Evolutionary conservation across 208 protist genomes (phyloP), one percentile per base, ranked within the genome.

Genomic region (Acanthamoeba royreba): DNA sequence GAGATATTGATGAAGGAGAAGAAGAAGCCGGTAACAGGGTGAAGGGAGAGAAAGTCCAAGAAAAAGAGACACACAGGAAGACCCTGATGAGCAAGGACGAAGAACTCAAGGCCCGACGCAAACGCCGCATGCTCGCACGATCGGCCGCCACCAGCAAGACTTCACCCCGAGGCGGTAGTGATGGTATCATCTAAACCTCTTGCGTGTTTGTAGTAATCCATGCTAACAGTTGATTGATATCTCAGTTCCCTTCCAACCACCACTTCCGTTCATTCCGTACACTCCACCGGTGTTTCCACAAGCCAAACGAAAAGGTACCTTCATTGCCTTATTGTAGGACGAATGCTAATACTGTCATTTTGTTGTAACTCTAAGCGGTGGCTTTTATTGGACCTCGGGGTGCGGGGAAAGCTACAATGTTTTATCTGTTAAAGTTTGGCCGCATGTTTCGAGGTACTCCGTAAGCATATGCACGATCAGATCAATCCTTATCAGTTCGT

Each of bases 341-440:
- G 4, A 66, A 35, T 17, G 19, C 55, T 28, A 25, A 66, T 66
- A 28, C 55, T 5, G 49, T 19, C 19, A 9, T 55, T 19, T 55
- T 19, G 9, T 19, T 55, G 13, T 55, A 9, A 25, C 49, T 55
- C 49, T 55, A 31, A 90, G 83, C 55, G n/a, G 83, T 90, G 47
- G 83, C 83, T 3, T 90, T 72, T n/a, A 69, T 90, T n/a, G 83
- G 83, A 25, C 83, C 83, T 5, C 83, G 83, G 28, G 83, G 83
- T 25, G 22, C 83, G 22, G 83, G 83, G 5, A 90, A 90, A 52
- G 47, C 83, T 0, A 90, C 83, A 7, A 43, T 90, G 83, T 90
- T 90, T 52, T 90, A 90, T 35, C 83, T 90, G 47, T 35, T 90
- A 0, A 90, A 90, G 49, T 90, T 90, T 66, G 83, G 83, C 8